These are phyloP conservation scores for Cicer chorassanicum DNA, from an alignment of 306 rosid genomes.

Conservation along the genomic window DNA sequence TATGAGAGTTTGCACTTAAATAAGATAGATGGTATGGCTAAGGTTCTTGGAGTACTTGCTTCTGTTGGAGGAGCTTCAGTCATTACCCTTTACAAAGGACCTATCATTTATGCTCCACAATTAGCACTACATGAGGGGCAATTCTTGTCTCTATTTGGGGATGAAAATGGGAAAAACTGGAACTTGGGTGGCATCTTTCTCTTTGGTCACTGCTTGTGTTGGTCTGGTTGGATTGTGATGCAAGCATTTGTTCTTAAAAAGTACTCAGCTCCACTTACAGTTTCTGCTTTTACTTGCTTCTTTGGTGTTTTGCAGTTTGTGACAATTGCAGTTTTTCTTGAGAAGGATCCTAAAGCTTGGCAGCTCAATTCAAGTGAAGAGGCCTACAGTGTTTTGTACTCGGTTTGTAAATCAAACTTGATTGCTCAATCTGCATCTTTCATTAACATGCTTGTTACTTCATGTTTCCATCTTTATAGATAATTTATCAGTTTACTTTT, in stretches of 20 bases:
- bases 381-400: conserved; percentile 55
- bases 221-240: conserved; percentile 75
- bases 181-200: conserved; percentile 70
- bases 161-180: conserved; percentile 57
- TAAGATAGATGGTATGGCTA: conserved; percentile 68
- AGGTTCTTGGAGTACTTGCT: conserved; percentile 75
- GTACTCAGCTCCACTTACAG: conserved; percentile 56
- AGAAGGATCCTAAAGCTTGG: conserved; percentile 56
- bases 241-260: conserved; percentile 58
- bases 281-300: conserved; percentile 60
- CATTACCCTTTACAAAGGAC: conserved; percentile 77
- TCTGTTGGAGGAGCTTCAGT: conserved; percentile 75
- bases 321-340: conserved; percentile 49
- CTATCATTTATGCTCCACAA: conserved; percentile 60
- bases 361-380: conserved; percentile 52
- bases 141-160: conserved; percentile 47
- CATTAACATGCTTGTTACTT: conserved; percentile 18
- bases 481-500: not conserved
- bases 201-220: conserved; percentile 66
- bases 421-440: conserved; percentile 29
- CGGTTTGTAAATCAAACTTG: conserved; percentile 54
- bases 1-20: conserved; percentile 62
- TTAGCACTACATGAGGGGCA: conserved; percentile 43
- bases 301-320: conserved; percentile 58
- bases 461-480: conserved; percentile 33